phyloP scores from a whole-genome alignment of 257 asterid genomes.

The Solanum arcanum region DNA sequence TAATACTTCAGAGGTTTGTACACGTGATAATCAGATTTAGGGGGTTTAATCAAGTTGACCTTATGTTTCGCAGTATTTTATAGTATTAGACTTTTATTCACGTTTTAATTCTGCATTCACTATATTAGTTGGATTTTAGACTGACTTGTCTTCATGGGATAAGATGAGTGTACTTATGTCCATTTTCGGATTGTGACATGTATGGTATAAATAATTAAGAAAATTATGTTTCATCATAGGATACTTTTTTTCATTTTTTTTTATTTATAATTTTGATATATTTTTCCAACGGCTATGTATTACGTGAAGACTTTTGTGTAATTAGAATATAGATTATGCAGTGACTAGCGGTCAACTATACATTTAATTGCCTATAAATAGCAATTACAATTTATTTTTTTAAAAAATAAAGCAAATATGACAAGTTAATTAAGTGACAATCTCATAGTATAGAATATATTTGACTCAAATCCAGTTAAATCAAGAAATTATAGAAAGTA shows the following conservation, averaged over 20 bases:
- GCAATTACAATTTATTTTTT: rapidly evolving
- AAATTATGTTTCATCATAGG: background rate
- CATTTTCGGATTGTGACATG: no score
- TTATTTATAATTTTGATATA: background rate
- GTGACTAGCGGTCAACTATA: background rate
- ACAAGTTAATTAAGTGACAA: background rate
- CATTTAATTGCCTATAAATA: background rate
- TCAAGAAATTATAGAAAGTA: background rate
- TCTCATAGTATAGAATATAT: no score
- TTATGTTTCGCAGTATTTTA: no score
- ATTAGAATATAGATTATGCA: background rate
- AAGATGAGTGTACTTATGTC: no score
- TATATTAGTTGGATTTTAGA: no score
- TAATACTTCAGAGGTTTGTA: no score
- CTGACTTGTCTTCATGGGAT: no score
- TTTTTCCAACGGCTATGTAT: background rate
- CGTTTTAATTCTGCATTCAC: no score
- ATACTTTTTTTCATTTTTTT: background rate
- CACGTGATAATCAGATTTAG: no score
- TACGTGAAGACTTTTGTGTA: background rate
- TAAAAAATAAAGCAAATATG: background rate
- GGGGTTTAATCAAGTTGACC: no score
- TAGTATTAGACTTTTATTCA: no score
- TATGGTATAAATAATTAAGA: background rate
- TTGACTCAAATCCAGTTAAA: background rate